Conservation (phyloP, 345 rosid species). For the Sisymbrium irio region DNA sequence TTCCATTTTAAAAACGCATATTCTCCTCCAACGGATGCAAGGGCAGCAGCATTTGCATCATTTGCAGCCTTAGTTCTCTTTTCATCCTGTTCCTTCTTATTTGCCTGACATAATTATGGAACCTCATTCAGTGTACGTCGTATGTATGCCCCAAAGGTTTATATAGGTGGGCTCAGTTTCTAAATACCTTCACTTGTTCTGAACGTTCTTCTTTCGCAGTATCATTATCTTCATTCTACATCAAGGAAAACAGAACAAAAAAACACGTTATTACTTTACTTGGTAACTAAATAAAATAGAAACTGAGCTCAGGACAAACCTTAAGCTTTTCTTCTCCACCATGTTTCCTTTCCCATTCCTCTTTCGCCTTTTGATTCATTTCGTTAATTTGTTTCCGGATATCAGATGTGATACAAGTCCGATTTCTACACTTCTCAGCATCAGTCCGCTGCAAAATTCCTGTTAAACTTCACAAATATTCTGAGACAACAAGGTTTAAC, state of each 20-base stretch:
- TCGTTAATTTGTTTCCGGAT: slow-evolving; percentile 61
- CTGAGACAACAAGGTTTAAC: neutral
- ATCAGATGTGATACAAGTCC: slow-evolving; percentile 59
- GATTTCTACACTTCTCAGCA: slow-evolving; percentile 68
- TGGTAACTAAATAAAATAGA: neutral
- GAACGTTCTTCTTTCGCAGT: slow-evolving; percentile 63
- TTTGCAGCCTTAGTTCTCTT: slow-evolving; percentile 80
- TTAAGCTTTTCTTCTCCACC: slow-evolving; percentile 74
- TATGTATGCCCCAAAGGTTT: neutral
- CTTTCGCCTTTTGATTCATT: slow-evolving; percentile 66
- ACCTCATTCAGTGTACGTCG: slow-evolving; percentile 4
- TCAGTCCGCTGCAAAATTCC: slow-evolving; percentile 60
- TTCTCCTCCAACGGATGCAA: slow-evolving; percentile 85
- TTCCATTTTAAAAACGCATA: slow-evolving; percentile 90
- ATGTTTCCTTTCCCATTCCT: slow-evolving; percentile 76
- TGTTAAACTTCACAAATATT: slow-evolving; percentile 25
- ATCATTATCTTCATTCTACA: slow-evolving; percentile 52
- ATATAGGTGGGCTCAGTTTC: slow-evolving; percentile 13
- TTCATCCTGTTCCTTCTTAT: slow-evolving; percentile 75
- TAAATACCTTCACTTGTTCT: slow-evolving; percentile 55
- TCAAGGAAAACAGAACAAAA: neutral
- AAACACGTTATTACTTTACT: neutral
- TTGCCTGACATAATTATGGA: slow-evolving; percentile 39
- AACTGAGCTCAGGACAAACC: slow-evolving; percentile 33
- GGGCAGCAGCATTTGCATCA: slow-evolving; percentile 82